These are phyloP conservation scores for Russula olivacea DNA, from an alignment of 768 basidiomycete genomes.

Conservation along the genomic window DNA sequence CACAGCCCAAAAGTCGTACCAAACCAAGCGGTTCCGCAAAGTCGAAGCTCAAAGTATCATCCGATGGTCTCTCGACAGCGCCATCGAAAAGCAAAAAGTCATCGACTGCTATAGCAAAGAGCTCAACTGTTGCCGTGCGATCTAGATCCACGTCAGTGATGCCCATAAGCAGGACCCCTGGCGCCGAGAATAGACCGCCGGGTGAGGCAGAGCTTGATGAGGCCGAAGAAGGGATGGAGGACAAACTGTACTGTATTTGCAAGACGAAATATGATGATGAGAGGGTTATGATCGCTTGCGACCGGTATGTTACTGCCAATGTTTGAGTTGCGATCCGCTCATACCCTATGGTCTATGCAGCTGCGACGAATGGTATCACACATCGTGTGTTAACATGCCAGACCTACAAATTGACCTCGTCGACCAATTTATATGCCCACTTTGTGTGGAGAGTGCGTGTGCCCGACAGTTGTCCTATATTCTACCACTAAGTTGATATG, in stretches of 20 bases:
- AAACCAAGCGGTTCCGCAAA: constrained; percentile 30
- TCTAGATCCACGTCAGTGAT: constrained; percentile 70
- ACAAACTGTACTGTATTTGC: constrained; percentile 85
- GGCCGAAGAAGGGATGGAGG: constrained; percentile 43
- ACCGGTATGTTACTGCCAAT: constrained; percentile 49
- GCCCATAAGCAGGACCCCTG: constrained; percentile 36
- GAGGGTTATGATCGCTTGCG: constrained; percentile 88
- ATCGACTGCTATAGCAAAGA: constrained; percentile 27
- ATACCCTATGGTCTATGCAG: constrained; percentile 34
- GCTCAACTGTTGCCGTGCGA: constrained; percentile 38
- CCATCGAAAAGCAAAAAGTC: constrained; percentile 30
- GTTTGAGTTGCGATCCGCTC: background rate
- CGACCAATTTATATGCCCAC: constrained; percentile 87
- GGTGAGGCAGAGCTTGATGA: constrained; percentile 34
- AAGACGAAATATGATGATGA: constrained; percentile 84
- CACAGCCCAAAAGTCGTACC: constrained; percentile 32
- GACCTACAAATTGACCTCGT: constrained; percentile 82
- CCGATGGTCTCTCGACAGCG: constrained; percentile 25
- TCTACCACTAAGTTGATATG: background rate
- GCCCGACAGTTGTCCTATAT: background rate
- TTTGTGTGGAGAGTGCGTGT: constrained; percentile 65
- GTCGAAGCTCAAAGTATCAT: constrained; percentile 28
- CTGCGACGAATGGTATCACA: constrained; percentile 95
- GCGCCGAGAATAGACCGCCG: constrained; percentile 40
- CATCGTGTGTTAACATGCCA: constrained; percentile 73